phyloP scores from a whole-genome alignment of 495 filamentous ascomycete genomes.

The Rhypophila decipiens region DNA sequence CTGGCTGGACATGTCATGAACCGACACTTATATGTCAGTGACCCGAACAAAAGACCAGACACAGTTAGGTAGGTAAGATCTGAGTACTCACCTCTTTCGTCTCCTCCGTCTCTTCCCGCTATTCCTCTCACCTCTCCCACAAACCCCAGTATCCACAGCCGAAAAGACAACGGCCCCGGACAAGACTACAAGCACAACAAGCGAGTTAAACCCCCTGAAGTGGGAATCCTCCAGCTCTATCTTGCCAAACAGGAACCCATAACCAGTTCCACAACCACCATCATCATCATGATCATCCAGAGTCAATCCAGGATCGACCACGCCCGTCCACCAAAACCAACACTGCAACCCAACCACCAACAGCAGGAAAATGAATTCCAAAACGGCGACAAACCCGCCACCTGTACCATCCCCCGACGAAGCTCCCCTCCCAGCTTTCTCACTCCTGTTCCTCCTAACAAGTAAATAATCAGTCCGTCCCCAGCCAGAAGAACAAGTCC shows the following conservation, averaged over 20 bases:
- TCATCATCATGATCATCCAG: neutral
- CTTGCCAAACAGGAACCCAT: conserved; percentile 20
- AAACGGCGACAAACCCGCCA: conserved; percentile 5
- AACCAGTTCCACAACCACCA: neutral
- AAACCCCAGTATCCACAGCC: conserved; percentile 3
- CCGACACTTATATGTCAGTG: too few species aligned
- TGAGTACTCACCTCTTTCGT: conserved; percentile 2
- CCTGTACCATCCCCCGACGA: neutral
- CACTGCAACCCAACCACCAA: conserved; percentile 26
- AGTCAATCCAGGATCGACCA: neutral
- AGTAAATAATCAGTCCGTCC: too few species aligned
- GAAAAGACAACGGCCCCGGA: conserved; percentile 1
- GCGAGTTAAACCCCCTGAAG: conserved; percentile 19
- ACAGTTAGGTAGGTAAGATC: neutral
- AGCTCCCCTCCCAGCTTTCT: neutral
- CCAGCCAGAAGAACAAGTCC: too few species aligned
- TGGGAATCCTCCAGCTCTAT: conserved; percentile 11
- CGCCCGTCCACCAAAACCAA: conserved; percentile 33
- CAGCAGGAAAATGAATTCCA: conserved; percentile 16
- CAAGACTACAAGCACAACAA: conserved; percentile 15
- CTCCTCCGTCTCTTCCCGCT: conserved; percentile 2
- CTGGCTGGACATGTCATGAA: too few species aligned
- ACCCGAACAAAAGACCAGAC: neutral
- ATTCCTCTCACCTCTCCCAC: neutral
- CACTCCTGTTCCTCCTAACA: neutral